Evolutionary conservation across 1,139 yeast species (phyloP).

Genomic region (Blastobotrys persicus): DNA sequence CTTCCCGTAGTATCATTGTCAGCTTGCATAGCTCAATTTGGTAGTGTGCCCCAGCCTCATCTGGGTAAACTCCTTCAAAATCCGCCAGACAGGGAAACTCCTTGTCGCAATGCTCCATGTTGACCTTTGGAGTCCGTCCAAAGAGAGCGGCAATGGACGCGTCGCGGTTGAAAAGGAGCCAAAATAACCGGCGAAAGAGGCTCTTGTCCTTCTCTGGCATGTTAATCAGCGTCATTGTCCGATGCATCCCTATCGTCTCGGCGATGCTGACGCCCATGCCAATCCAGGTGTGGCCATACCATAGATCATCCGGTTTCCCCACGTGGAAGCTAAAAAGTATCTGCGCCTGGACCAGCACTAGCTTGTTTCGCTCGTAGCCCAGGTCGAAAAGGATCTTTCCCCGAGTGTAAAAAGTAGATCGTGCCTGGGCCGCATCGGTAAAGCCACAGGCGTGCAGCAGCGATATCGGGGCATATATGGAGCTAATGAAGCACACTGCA

Average conservation of each 20-base stretch:
- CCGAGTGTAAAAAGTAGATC: constrained; percentile 18
- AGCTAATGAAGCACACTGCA: constrained; percentile 22
- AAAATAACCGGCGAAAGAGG: constrained; percentile 18
- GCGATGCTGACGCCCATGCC: constrained; percentile 20
- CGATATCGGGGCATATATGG: constrained; percentile 17
- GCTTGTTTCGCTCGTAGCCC: constrained; percentile 20
- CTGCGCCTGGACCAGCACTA: constrained; percentile 17
- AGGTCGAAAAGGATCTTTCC: constrained; percentile 22
- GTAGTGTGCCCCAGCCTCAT: constrained; percentile 11
- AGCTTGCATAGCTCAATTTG: constrained; percentile 17
- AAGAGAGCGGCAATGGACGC: constrained; percentile 20
- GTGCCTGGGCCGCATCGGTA: constrained; percentile 18
- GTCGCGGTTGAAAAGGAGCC: constrained; percentile 20
- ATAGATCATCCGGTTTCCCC: constrained; percentile 21
- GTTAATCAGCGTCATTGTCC: constrained; percentile 11
- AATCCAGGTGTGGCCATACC: constrained; percentile 21
- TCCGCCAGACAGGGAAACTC: constrained; percentile 14
- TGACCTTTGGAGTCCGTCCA: constrained; percentile 22
- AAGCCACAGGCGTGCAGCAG: constrained; percentile 13
- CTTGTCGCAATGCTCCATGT: constrained; percentile 19
- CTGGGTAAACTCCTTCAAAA: constrained; percentile 18
- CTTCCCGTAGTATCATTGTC: constrained; percentile 12
- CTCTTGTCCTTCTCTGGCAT: constrained; percentile 16
- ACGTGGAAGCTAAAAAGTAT: constrained; percentile 22
- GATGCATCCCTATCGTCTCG: constrained; percentile 21